These are phyloP conservation scores for Candida incommunis DNA, from an alignment of 805 yeast species.

Conservation along the genomic window DNA sequence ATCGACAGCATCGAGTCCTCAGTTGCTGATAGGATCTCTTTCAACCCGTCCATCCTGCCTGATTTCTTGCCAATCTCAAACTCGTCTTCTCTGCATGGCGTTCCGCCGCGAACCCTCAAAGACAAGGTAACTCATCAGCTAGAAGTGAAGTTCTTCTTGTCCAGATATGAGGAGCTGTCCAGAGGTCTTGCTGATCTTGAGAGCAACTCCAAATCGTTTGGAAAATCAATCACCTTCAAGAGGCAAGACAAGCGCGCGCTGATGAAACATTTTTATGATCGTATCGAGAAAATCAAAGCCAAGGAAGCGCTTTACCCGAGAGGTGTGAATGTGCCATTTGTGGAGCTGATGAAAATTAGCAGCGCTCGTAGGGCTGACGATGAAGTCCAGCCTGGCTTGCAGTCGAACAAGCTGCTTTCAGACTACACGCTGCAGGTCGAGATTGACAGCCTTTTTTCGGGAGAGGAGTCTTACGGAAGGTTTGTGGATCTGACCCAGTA, in stretches of 20 bases:
- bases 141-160: slow-evolving; percentile 42
- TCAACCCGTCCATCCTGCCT: slow-evolving; percentile 42
- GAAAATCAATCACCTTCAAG: background rate
- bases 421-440: slow-evolving; percentile 34
- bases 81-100: slow-evolving; percentile 20
- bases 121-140: slow-evolving; percentile 50
- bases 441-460: slow-evolving; percentile 36
- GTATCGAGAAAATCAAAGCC: slow-evolving; percentile 20
- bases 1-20: slow-evolving; percentile 60
- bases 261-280: slow-evolving; percentile 26
- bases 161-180: slow-evolving; percentile 28
- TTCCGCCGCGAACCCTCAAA: slow-evolving; percentile 30
- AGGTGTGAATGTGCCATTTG: slow-evolving; percentile 6
- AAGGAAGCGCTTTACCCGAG: slow-evolving; percentile 20
- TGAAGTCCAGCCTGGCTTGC: slow-evolving; percentile 18
- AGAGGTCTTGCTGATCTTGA: slow-evolving; percentile 10
- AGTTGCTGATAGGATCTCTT: slow-evolving; percentile 39
- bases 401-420: slow-evolving; percentile 30
- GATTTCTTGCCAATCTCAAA: slow-evolving; percentile 12
- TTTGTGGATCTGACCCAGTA: slow-evolving; percentile 40
- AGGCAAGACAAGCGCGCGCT: slow-evolving; percentile 6
- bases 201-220: background rate
- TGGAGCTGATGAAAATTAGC: slow-evolving; percentile 18
- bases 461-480: slow-evolving; percentile 52
- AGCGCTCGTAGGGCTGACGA: slow-evolving; percentile 21